phyloP scores from a whole-genome alignment of 1,139 yeast genomes.

The Nakaseomyces kungkrabaensis region DNA sequence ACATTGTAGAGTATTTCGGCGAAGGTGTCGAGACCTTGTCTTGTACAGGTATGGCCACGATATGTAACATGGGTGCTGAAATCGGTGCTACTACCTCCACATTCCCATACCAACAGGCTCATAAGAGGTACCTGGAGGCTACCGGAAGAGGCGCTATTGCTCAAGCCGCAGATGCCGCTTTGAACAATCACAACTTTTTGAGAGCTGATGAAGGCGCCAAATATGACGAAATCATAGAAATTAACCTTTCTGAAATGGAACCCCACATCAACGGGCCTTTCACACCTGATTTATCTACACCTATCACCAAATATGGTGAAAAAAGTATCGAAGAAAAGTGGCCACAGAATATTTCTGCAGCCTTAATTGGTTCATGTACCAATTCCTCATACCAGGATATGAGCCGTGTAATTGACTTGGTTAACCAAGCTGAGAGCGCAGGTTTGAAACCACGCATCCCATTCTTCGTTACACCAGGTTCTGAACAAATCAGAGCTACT shows the following conservation, averaged over 20 bases:
- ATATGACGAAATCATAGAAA: conserved; percentile 76
- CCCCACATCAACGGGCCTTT: conserved; percentile 93
- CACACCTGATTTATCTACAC: conserved; percentile 89
- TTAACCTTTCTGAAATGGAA: conserved; percentile 64
- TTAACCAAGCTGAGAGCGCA: conserved; percentile 69
- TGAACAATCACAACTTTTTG: conserved; percentile 50
- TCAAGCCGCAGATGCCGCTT: conserved; percentile 61
- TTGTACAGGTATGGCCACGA: conserved; percentile 98
- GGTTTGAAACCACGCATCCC: conserved; percentile 91
- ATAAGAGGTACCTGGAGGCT: conserved; percentile 65
- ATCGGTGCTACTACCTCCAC: conserved; percentile 96
- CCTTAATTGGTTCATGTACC: conserved; percentile 95
- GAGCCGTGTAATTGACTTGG: conserved; percentile 87
- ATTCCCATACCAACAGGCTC: conserved; percentile 91
- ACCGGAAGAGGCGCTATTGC: conserved; percentile 80
- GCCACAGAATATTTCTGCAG: conserved; percentile 78
- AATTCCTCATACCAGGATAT: conserved; percentile 96
- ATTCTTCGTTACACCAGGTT: conserved; percentile 93
- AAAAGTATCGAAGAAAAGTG: conserved; percentile 60
- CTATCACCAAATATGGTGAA: conserved; percentile 59
- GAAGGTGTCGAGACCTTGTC: conserved; percentile 79
- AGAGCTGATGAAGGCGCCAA: conserved; percentile 73
- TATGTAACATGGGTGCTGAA: conserved; percentile 99
- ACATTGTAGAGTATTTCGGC: conserved; percentile 90
- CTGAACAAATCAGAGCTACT: conserved; percentile 97